A percentile compares a stretch with the other conserved stretches of the same genome.
These are phyloP conservation scores for Globisporangium radiosum DNA, from an alignment of 352 stramenopile species.

Conservation along the genomic window DNA sequence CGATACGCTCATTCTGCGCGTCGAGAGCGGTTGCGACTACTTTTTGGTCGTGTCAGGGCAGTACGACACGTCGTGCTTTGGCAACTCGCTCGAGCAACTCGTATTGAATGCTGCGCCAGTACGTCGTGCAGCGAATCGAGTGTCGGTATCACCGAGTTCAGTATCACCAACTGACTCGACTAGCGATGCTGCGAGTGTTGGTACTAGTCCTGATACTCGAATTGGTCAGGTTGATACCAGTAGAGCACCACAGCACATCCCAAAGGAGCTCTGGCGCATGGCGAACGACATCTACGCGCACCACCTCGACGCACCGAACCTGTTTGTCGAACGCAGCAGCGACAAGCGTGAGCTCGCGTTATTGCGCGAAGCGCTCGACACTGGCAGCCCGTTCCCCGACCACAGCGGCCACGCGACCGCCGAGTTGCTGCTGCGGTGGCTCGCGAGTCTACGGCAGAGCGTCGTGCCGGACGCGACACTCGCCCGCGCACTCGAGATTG, in stretches of 20 bases:
- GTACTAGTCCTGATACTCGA: too few species aligned
- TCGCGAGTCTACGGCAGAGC: conserved; percentile 86
- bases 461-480: conserved; percentile 86
- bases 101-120: conserved; percentile 88
- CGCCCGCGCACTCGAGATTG: conserved; percentile 42
- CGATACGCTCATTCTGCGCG: conserved; percentile 94
- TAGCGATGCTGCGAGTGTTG: conserved; percentile 2
- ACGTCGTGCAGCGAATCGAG: conserved; percentile 28
- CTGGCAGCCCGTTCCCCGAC: conserved; percentile 71
- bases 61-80: conserved; percentile 94
- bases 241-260: conserved; percentile 65
- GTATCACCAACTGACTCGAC: conserved; percentile 2
- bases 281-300: conserved; percentile 93
- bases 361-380: conserved; percentile 91
- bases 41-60: conserved; percentile 92
- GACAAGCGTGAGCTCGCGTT: conserved; percentile 59
- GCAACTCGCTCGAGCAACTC: conserved; percentile 92
- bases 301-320: conserved; percentile 67
- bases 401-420: conserved; percentile 88
- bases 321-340: conserved; percentile 68
- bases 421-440: conserved; percentile 87
- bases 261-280: conserved; percentile 97
- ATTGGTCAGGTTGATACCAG: neutral
- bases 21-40: conserved; percentile 95
- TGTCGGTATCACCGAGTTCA: too few species aligned